phyloP scores from a whole-genome alignment of 352 stramenopile species.

The Phytophthora sp. region DNA sequence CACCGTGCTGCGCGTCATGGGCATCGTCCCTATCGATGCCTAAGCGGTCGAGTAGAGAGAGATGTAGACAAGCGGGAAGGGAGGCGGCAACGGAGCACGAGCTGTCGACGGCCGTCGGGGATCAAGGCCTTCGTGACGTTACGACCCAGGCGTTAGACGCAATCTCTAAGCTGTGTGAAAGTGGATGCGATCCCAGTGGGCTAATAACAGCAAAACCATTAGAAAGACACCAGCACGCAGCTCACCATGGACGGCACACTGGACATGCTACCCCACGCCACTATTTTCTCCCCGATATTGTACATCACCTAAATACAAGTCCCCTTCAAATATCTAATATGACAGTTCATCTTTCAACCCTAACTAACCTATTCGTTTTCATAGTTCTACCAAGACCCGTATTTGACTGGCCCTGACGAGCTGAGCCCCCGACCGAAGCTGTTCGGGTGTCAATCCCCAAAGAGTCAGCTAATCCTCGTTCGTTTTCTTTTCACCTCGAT shows the following conservation, averaged over 20 bases:
- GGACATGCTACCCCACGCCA: not conserved
- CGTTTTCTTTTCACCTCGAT: constrained; percentile 6
- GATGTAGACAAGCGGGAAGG: constrained; percentile 6
- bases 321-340: constrained; percentile 2
- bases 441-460: constrained; percentile 32
- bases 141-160: not conserved
- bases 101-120: not conserved
- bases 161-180: not conserved
- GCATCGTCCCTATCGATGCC: constrained; percentile 67
- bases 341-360: not conserved
- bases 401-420: constrained; percentile 29
- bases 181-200: constrained; percentile 6
- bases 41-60: constrained; percentile 16
- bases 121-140: not conserved
- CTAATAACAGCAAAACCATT: constrained; percentile 22
- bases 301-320: not conserved
- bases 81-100: constrained; percentile 6
- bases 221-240: constrained; percentile 12
- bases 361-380: not conserved
- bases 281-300: too few species aligned
- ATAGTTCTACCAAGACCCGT: not conserved
- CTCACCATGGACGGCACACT: not conserved
- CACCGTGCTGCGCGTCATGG: constrained; percentile 84
- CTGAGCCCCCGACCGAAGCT: not conserved
- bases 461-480: constrained; percentile 13